Conservation (phyloP, 345 rosid species). For the Melastoma malabathricum region DNA sequence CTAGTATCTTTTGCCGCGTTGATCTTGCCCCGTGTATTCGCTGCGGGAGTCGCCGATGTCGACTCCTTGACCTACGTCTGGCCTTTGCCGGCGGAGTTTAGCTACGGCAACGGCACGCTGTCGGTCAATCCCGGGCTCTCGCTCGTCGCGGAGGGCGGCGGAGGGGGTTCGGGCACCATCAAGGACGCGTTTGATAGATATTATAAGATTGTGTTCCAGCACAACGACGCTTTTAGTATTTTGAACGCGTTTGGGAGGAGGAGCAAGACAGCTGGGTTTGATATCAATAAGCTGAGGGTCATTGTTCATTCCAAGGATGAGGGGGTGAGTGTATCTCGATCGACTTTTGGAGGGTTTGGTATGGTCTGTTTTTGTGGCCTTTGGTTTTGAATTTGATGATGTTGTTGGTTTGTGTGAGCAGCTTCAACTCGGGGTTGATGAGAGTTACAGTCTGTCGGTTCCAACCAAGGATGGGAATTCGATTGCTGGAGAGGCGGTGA, state of each 20-base stretch:
- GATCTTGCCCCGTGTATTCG: not conserved
- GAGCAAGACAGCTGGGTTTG: constrained; percentile 35
- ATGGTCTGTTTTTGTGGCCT: not conserved
- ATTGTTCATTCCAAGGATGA: constrained; percentile 48
- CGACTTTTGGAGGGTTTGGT: not conserved
- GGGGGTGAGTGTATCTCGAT: constrained; percentile 26
- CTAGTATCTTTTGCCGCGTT: constrained; percentile 2
- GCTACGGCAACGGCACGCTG: constrained; percentile 43
- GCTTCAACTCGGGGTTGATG: constrained; percentile 51
- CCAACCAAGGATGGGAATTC: constrained; percentile 35
- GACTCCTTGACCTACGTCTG: constrained; percentile 43
- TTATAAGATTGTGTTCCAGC: constrained; percentile 47
- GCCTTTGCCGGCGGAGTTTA: constrained; percentile 70
- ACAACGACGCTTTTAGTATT: constrained; percentile 13
- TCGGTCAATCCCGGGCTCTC: constrained; percentile 53
- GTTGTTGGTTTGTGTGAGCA: constrained; percentile 7
- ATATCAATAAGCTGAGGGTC: constrained; percentile 40
- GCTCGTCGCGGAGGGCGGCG: constrained; percentile 34
- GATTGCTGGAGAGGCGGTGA: constrained; percentile 41
- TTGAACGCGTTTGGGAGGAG: constrained; percentile 18
- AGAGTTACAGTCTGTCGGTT: constrained; percentile 39
- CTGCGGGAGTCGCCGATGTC: constrained; percentile 11
- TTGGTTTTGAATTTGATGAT: not conserved
- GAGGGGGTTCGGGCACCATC: constrained; percentile 39
- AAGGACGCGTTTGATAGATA: constrained; percentile 64